phyloP scores from a whole-genome alignment of 2,329 filamentous ascomycete species.

The Cercospora sp. region DNA sequence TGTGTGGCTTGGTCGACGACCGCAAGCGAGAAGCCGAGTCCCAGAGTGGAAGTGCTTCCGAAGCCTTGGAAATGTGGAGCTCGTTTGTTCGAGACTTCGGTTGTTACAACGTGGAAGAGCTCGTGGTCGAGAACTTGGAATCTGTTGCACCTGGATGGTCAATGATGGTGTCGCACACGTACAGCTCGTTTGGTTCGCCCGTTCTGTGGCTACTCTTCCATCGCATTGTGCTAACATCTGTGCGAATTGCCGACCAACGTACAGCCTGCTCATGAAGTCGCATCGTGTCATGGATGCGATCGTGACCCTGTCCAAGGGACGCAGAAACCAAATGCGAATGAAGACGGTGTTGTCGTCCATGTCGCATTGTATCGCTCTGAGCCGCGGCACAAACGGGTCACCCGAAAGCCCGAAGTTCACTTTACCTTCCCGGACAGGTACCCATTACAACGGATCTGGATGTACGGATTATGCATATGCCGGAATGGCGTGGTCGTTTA shows the following conservation, averaged over 20 bases:
- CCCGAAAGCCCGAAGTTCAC: background rate
- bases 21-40: background rate
- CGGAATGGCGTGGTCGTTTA: background rate
- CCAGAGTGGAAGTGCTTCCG: background rate
- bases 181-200: background rate
- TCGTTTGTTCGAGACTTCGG: slow-evolving; percentile 1
- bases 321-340: background rate
- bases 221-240: background rate
- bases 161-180: background rate
- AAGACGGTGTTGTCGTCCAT: background rate
- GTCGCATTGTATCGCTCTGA: background rate
- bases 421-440: background rate
- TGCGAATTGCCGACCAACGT: background rate
- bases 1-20: background rate
- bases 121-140: background rate
- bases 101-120: background rate
- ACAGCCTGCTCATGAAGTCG: background rate
- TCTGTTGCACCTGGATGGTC: background rate
- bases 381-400: background rate
- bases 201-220: background rate
- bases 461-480: background rate
- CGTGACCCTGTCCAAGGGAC: background rate
- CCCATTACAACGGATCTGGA: background rate
- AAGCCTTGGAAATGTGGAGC: background rate
- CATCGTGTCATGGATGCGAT: background rate